These are phyloP conservation scores for Lyophyllum atratum DNA, from an alignment of 768 basidiomycete species.

Conservation along the genomic window DNA sequence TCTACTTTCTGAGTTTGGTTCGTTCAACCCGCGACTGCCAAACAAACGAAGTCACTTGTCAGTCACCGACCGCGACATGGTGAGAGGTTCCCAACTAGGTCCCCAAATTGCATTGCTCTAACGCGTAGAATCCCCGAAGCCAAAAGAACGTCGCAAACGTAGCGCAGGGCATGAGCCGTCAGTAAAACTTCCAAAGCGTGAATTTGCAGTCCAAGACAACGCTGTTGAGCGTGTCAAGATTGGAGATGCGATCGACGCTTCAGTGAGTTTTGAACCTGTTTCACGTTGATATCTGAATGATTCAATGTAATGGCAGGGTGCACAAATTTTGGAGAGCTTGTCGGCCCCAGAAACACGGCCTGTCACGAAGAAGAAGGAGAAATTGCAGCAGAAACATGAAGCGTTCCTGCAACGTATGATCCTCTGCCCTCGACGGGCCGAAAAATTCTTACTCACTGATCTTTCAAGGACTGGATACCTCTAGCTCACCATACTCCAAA, in stretches of 20 bases:
- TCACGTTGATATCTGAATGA: slow-evolving; percentile 9
- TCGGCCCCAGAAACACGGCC: slow-evolving; percentile 22
- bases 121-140: slow-evolving; percentile 21
- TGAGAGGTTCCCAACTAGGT: not conserved
- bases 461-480: slow-evolving; percentile 47
- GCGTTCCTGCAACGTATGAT: slow-evolving; percentile 65
- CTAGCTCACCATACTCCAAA: slow-evolving; percentile 63
- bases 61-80: not conserved
- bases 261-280: slow-evolving; percentile 36
- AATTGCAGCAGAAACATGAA: slow-evolving; percentile 64
- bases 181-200: slow-evolving; percentile 47
- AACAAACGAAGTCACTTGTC: not conserved
- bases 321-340: slow-evolving; percentile 43
- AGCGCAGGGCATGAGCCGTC: slow-evolving; percentile 51
- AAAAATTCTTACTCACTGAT: not conserved
- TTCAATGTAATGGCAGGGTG: slow-evolving; percentile 32
- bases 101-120: not conserved
- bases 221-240: slow-evolving; percentile 49
- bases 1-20: not conserved
- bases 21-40: not conserved
- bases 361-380: slow-evolving; percentile 63
- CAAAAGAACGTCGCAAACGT: slow-evolving; percentile 46
- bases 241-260: slow-evolving; percentile 38
- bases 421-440: not conserved
- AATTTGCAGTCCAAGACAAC: slow-evolving; percentile 51